phyloP scores from a whole-genome alignment of 352 stramenopile genomes.

The Pythium aquatile region DNA sequence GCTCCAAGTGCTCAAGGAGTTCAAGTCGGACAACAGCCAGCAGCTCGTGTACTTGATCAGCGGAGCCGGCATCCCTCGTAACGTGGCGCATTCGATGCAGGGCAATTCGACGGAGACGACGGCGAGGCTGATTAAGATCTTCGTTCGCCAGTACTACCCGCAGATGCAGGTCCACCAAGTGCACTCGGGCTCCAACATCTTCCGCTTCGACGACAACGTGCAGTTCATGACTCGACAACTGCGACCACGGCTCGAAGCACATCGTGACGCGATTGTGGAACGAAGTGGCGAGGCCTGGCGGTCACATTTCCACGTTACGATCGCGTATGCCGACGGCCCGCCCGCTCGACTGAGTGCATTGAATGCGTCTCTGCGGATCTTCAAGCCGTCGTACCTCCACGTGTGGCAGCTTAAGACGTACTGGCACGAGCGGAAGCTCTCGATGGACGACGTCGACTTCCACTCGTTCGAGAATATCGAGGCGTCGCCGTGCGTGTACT shows the following conservation, averaged over 20 bases:
- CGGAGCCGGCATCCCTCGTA: slow-evolving; percentile 94
- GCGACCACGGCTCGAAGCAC: slow-evolving; percentile 91
- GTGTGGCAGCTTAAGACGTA: slow-evolving; percentile 99
- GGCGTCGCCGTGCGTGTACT: slow-evolving; percentile 89
- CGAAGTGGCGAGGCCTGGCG: slow-evolving; percentile 91
- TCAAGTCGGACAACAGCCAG: slow-evolving; percentile 77
- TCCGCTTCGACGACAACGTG: slow-evolving; percentile 95
- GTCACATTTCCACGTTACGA: slow-evolving; percentile 94
- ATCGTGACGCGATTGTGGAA: slow-evolving; percentile 92
- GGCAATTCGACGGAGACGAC: slow-evolving; percentile 96
- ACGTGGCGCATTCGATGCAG: slow-evolving; percentile 88
- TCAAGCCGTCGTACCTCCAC: slow-evolving; percentile 95
- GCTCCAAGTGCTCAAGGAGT: slow-evolving; percentile 74
- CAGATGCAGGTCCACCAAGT: slow-evolving; percentile 93
- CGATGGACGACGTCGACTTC: slow-evolving; percentile 95
- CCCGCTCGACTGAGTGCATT: slow-evolving; percentile 95
- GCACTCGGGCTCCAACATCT: slow-evolving; percentile 97
- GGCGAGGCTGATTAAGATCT: slow-evolving; percentile 91
- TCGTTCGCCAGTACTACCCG: slow-evolving; percentile 91
- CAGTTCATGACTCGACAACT: slow-evolving; percentile 96
- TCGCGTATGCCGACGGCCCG: slow-evolving; percentile 96
- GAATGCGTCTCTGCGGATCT: slow-evolving; percentile 94
- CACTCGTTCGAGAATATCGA: slow-evolving; percentile 98
- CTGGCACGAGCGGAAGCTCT: slow-evolving; percentile 96
- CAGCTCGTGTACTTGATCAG: slow-evolving; percentile 96